Conservation (phyloP, 2,329 filamentous ascomycete species). For the Neophaeococcomyces aloes region DNA sequence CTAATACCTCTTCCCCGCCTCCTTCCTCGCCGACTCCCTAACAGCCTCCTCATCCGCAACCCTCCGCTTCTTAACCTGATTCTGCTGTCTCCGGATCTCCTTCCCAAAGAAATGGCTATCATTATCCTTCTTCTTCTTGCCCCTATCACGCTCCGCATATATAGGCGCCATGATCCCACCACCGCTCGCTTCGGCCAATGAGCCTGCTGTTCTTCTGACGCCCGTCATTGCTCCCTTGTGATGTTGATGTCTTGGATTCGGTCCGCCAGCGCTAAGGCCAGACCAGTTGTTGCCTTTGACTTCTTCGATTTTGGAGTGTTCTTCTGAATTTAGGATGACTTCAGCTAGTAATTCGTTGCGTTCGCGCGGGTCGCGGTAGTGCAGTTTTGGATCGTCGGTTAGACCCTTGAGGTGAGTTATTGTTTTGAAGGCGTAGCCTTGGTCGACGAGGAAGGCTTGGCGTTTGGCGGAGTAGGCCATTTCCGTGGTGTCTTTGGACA, state of each 20-base stretch:
- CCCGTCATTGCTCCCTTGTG: constrained; percentile 27
- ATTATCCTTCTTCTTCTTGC: constrained; percentile 52
- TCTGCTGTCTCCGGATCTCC: constrained; percentile 51
- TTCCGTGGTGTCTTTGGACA: constrained; percentile 93
- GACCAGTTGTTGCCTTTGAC: constrained; percentile 56
- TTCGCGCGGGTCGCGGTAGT: constrained; percentile 67
- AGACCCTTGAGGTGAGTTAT: constrained; percentile 93
- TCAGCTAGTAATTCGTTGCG: constrained; percentile 78
- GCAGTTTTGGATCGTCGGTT: constrained; percentile 68
- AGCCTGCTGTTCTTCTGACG: constrained; percentile 71
- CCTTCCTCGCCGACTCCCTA: neutral
- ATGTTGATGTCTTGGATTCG: constrained; percentile 19
- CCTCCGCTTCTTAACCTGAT: constrained; percentile 40
- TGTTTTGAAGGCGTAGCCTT: constrained; percentile 97
- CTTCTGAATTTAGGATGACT: constrained; percentile 78
- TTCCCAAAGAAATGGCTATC: constrained; percentile 57
- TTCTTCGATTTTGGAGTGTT: constrained; percentile 59
- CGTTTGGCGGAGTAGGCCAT: constrained; percentile 97
- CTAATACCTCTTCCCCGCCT: too few species aligned
- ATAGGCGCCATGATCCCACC: constrained; percentile 80
- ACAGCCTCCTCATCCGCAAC: constrained; percentile 17
- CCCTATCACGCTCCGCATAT: constrained; percentile 74
- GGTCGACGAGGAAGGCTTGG: constrained; percentile 93
- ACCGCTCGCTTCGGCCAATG: constrained; percentile 73
- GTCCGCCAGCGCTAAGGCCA: constrained; percentile 40